Conservation (phyloP, 2,329 filamentous ascomycete genomes). For the Colletotrichum chrysophilum region DNA sequence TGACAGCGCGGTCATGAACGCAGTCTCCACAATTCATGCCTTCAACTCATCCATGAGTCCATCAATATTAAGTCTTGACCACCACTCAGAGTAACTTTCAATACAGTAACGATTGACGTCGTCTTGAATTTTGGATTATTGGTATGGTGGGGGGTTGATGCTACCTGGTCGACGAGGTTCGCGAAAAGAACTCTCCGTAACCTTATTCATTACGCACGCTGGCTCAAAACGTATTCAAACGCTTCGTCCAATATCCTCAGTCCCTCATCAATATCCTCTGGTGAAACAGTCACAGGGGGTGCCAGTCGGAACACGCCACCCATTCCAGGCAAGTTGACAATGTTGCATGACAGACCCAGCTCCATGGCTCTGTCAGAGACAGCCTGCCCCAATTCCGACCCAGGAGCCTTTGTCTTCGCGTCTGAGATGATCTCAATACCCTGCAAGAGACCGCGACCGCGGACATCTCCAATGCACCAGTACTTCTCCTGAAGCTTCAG, state of each 20-base stretch:
- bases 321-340: conserved; percentile 51
- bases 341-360: conserved; percentile 53
- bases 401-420: conserved; percentile 45
- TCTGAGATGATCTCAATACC: conserved; percentile 56
- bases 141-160: rapidly evolving
- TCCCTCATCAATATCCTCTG: conserved; percentile 48
- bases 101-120: not conserved
- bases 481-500: conserved; percentile 50
- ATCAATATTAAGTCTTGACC: not conserved
- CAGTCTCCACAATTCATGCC: not conserved
- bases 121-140: not conserved
- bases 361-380: conserved; percentile 49
- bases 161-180: rapidly evolving
- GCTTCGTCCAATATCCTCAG: conserved; percentile 55
- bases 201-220: not conserved
- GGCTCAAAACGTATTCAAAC: conserved; percentile 31
- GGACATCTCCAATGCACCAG: conserved; percentile 57
- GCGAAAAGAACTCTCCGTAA: not conserved
- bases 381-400: conserved; percentile 44
- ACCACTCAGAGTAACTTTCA: not conserved
- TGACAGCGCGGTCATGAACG: not conserved
- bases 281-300: conserved; percentile 53
- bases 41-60: rapidly evolving
- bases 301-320: conserved; percentile 56
- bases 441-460: conserved; percentile 54